A percentile compares a stretch with the other conserved stretches of the same genome.
These are phyloP conservation scores for Chrysoporthe austroafricana DNA, from an alignment of 2,329 filamentous ascomycete genomes.

Conservation along the genomic window DNA sequence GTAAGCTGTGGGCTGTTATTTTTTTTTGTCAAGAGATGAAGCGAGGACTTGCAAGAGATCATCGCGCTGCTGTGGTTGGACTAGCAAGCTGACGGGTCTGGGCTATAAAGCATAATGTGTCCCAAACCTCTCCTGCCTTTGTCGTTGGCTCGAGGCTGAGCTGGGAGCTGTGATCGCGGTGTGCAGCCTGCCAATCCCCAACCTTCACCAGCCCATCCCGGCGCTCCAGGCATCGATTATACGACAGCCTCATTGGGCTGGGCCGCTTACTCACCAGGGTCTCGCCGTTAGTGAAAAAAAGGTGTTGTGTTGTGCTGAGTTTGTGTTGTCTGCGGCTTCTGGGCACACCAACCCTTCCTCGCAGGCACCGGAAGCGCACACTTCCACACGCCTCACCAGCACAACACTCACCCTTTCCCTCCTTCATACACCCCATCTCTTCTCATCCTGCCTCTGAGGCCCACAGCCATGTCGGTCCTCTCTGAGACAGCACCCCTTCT, in stretches of 20 bases:
- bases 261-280: not conserved
- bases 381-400: too few species aligned
- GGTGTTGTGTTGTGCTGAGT: not conserved
- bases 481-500: conserved; percentile 26
- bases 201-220: not conserved
- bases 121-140: not conserved
- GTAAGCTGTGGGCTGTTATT: not conserved
- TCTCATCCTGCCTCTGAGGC: not conserved
- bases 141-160: not conserved
- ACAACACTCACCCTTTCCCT: not conserved
- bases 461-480: conserved; percentile 22
- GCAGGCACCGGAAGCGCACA: not conserved
- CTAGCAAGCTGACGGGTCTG: not conserved
- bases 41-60: not conserved
- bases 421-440: not conserved
- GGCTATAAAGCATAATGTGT: conserved; percentile 1
- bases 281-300: not conserved
- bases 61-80: not conserved
- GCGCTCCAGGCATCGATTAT: not conserved
- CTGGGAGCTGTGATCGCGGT: not conserved
- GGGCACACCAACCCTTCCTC: not conserved
- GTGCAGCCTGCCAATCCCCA: not conserved
- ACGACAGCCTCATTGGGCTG: not conserved
- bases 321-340: not conserved
- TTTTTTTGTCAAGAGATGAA: not conserved